Evolutionary conservation across 2,329 filamentous ascomycete genomes (phyloP).

Genomic region (Boeremia lycopersici): DNA sequence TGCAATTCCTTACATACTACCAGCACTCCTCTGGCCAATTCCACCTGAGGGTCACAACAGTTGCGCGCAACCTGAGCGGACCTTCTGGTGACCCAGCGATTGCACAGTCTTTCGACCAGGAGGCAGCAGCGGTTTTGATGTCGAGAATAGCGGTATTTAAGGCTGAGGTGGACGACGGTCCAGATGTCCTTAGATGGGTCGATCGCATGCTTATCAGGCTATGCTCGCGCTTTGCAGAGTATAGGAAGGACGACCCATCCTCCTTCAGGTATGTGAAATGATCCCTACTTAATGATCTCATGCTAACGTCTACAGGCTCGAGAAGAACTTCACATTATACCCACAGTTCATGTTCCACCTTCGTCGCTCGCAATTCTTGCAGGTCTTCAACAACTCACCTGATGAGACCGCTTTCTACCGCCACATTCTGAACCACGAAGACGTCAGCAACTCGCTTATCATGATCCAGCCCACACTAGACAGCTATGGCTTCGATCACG

Average conservation of each 20-base stretch:
- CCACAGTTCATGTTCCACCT: conserved; percentile 99
- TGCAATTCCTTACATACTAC: conserved; percentile 98
- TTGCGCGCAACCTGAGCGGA: conserved; percentile 87
- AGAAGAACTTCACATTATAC: conserved; percentile 99
- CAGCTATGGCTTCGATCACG: conserved; percentile 95
- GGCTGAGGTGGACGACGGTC: conserved; percentile 96
- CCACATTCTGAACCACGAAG: conserved; percentile 95
- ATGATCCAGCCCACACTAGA: conserved; percentile 99
- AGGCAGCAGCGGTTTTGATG: conserved; percentile 97
- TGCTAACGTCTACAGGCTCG: conserved; percentile 57
- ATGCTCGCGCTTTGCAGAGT: conserved; percentile 96
- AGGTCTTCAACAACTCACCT: conserved; percentile 99
- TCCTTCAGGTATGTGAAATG: conserved; percentile 71
- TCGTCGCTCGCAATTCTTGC: conserved; percentile 93
- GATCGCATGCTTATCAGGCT: conserved; percentile 97
- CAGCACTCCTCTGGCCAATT: conserved; percentile 97
- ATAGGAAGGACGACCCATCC: conserved; percentile 95
- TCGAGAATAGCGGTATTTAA: conserved; percentile 99
- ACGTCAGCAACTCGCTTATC: conserved; percentile 92
- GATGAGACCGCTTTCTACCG: conserved; percentile 99
- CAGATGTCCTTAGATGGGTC: conserved; percentile 97
- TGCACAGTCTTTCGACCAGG: conserved; percentile 96
- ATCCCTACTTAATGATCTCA: conserved; percentile 66
- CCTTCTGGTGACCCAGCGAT: conserved; percentile 93
- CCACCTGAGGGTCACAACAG: conserved; percentile 92